Base-by-base conservation (phyloP, 148 eudicot species). In the Beta vulgaris region DNA sequence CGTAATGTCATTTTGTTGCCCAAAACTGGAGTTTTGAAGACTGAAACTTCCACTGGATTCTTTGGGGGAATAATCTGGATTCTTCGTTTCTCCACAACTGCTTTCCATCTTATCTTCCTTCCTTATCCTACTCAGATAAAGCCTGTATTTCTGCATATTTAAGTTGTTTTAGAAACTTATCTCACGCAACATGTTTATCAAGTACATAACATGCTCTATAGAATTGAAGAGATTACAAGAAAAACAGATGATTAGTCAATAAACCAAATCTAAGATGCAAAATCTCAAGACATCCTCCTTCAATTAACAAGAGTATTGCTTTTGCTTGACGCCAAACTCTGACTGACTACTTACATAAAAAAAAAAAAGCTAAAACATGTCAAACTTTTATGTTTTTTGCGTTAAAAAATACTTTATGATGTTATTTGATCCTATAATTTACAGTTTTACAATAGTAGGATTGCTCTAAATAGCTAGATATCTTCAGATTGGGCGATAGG, bases 81-180 rank as follows among this genome's bases (percentile, higher is more conserved):
- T 87, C 83, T 81, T 90, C 60, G 79, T 63, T 49, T 78, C 88
- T 60, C 81, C 86, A 64, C 79, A 79, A 43, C 88, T 74, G 67
- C 78, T 80, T 80, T 87, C 90, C 54, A 76, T 58, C 58, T 86
- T 88, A 51, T 85, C 86, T 55, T 86, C 93, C 74, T 88, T 92
- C 49, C 84, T 84, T 68, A 95, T 78, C 82, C 99, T 76, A 76
- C 88, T 86, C 77, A 90, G 82, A 84, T 95, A 92, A 57, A 95
- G 93, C 37, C 98, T 92, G 76, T 92, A 95, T 81, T 95, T 95
- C 98, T 95, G 96, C 88, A 90, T 13, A 70, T 75, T 48, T 60
- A 44, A n/a, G 74, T 71, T 77, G 72, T 26, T 25, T 37, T 42
- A 35, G 76, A 71, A 78, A 78, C 66, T 58, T 64, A 39, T 39